Conservation (phyloP, 2,329 filamentous ascomycete species). For the Fusarium buharicum region DNA sequence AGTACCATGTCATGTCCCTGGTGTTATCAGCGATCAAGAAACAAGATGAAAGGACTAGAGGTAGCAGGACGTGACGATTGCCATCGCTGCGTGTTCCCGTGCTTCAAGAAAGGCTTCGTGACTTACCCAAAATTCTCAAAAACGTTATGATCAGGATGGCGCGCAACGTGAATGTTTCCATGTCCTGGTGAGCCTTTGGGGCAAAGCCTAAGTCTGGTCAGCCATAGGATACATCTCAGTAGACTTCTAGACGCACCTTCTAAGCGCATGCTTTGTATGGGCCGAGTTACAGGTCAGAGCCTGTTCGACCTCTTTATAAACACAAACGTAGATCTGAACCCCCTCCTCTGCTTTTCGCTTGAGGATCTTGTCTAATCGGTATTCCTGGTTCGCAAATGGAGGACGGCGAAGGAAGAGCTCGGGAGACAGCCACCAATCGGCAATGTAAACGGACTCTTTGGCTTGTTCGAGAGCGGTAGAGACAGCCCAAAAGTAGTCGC, state of each 20-base stretch:
- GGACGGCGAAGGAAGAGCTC: slow-evolving; percentile 88
- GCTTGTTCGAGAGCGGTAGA: slow-evolving; percentile 89
- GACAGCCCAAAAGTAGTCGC: slow-evolving; percentile 95
- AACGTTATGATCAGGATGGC: slow-evolving; percentile 94
- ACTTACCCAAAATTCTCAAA: slow-evolving; percentile 81
- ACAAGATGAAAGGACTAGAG: background rate
- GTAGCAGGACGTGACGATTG: background rate
- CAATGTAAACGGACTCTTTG: slow-evolving; percentile 93
- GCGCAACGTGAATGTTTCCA: slow-evolving; percentile 88
- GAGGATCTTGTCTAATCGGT: slow-evolving; percentile 84
- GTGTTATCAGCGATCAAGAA: background rate
- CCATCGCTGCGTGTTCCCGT: too few relatives aligned
- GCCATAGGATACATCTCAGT: background rate
- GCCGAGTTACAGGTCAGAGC: slow-evolving; percentile 90
- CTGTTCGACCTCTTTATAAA: slow-evolving; percentile 88
- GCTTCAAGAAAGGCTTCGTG: rapidly evolving
- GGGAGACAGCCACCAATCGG: slow-evolving; percentile 96
- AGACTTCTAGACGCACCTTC: background rate
- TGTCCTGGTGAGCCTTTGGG: slow-evolving; percentile 83
- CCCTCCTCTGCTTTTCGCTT: slow-evolving; percentile 91
- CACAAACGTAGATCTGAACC: slow-evolving; percentile 92
- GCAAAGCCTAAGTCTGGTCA: slow-evolving; percentile 63
- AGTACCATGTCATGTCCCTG: slow-evolving; percentile 83
- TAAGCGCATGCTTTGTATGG: slow-evolving; percentile 79
- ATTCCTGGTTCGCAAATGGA: slow-evolving; percentile 83